phyloP scores from a whole-genome alignment of 1,284 basidiomycete species.

The Hypsizygus ulmarius region DNA sequence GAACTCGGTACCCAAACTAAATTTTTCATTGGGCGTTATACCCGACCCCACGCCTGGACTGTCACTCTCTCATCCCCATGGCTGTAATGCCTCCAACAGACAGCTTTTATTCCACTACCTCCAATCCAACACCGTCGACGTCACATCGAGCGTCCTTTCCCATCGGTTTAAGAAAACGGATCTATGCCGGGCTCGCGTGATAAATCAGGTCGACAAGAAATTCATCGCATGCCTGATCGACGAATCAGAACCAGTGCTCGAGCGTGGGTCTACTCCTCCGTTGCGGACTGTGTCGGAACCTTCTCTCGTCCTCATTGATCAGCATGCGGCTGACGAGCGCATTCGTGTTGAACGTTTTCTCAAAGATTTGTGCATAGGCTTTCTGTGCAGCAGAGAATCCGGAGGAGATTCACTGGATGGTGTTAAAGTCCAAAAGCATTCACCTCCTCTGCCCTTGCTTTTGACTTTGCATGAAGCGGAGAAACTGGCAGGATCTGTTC shows the following conservation, averaged over 20 bases:
- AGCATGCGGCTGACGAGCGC: slow-evolving; percentile 95
- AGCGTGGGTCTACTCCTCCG: slow-evolving; percentile 3
- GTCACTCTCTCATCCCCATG: neutral
- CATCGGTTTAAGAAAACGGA: slow-evolving; percentile 50
- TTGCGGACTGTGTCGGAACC: slow-evolving; percentile 14
- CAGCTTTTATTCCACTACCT: slow-evolving; percentile 1
- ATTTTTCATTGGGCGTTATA: slow-evolving; percentile 1
- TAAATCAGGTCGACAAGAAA: slow-evolving; percentile 87
- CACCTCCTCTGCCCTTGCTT: slow-evolving; percentile 55
- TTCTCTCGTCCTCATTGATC: slow-evolving; percentile 82
- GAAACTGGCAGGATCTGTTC: slow-evolving; percentile 40
- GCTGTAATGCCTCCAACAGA: neutral
- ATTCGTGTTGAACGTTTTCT: slow-evolving; percentile 85
- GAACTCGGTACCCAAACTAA: slow-evolving; percentile 10
- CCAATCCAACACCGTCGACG: slow-evolving; percentile 1
- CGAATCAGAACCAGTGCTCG: slow-evolving; percentile 16
- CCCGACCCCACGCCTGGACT: neutral
- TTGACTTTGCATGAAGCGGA: slow-evolving; percentile 62
- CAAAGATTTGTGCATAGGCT: slow-evolving; percentile 64
- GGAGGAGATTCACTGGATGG: slow-evolving; percentile 27
- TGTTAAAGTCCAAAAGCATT: slow-evolving; percentile 41
- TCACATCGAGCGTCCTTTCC: slow-evolving; percentile 18
- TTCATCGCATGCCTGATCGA: slow-evolving; percentile 74
- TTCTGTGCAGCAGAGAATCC: slow-evolving; percentile 39
- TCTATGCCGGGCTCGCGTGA: slow-evolving; percentile 53